Evolutionary conservation across 208 protist species (phyloP).

Genomic region (Trypanosoma avium): DNA sequence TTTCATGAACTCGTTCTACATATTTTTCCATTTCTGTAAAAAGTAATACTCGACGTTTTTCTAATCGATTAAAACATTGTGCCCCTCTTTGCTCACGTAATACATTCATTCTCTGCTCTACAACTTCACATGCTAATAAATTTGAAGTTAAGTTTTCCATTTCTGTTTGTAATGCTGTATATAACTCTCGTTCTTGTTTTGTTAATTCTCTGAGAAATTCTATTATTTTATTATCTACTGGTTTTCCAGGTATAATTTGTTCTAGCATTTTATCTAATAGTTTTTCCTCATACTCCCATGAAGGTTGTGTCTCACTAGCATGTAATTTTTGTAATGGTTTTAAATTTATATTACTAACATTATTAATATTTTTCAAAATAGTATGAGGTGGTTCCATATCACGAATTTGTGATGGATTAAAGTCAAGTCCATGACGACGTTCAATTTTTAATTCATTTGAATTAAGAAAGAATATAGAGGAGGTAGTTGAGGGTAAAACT

Average conservation of each 20-base stretch:
- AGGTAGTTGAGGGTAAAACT: not conserved
- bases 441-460: not conserved
- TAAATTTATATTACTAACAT: not conserved
- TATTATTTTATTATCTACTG: constrained; percentile 1
- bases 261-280: constrained; percentile 7
- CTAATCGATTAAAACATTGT: constrained; percentile 18
- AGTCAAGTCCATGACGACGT: constrained; percentile 6
- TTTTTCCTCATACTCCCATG: constrained; percentile 11
- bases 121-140: constrained; percentile 11
- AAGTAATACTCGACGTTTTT: not conserved
- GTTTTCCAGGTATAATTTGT: constrained; percentile 1
- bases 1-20: not conserved
- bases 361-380: not conserved
- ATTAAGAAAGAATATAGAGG: not conserved
- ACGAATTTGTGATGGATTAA: constrained; percentile 18
- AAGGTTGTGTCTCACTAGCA: not conserved
- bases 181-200: constrained; percentile 10
- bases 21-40: constrained; percentile 9
- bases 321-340: not conserved
- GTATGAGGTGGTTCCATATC: constrained; percentile 21
- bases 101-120: not conserved
- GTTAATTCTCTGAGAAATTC: constrained; percentile 10
- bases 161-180: constrained; percentile 3
- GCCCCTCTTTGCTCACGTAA: constrained; percentile 7
- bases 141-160: constrained; percentile 20